Base-by-base conservation (phyloP, 2,329 filamentous ascomycete genomes). In the Furcasterigmium sp. region DNA sequence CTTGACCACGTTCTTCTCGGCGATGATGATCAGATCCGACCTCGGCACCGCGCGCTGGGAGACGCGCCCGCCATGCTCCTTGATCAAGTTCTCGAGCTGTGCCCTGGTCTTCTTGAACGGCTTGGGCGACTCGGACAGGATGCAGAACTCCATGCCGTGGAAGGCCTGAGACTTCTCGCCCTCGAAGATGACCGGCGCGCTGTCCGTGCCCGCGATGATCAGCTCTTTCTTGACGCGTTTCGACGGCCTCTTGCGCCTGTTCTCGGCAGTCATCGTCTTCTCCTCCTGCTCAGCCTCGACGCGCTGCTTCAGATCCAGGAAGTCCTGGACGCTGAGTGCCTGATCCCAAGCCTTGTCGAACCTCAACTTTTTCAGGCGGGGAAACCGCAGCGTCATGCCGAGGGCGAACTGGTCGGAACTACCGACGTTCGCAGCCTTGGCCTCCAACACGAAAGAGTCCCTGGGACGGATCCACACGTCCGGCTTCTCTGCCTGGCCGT, bases 401-500 rank as follows among this genome's bases (percentile, higher is more conserved):
- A 80, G 80, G 8, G 84, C 82, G 58, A 96, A 97, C 46, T 85
- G 81, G 41, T 91, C 85, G 1, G 87, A 91, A 0, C 72, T 66
- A 1, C 77, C 80, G 0, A 94, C 79, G 17, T 83, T 87, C 1
- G 91, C 85, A 4, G 91, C 93, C 64, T 97, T 98, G 48, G 93
- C 86, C 36, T 87, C 85, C 1, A 98, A 55, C 1, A 98, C 89
- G 14, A 98, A 64, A 0, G 91, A 96, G 47, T 97, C 87, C 41
- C 79, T 82, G 0, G 93, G 90, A 26, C 85, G 83, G 56, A 98
- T 97, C 91, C 91, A 98, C 42, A 91, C 78, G 56, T 98, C 91
- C 0, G 93, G 93, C 37, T 75, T 73, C 62, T 97, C 91, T 48
- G 77, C 72, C 56, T 93, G 85, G 11, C 85, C 85, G 9, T 90